These are phyloP conservation scores for Alternaria burnsii DNA, from an alignment of 2,329 filamentous ascomycete genomes.

Conservation along the genomic window DNA sequence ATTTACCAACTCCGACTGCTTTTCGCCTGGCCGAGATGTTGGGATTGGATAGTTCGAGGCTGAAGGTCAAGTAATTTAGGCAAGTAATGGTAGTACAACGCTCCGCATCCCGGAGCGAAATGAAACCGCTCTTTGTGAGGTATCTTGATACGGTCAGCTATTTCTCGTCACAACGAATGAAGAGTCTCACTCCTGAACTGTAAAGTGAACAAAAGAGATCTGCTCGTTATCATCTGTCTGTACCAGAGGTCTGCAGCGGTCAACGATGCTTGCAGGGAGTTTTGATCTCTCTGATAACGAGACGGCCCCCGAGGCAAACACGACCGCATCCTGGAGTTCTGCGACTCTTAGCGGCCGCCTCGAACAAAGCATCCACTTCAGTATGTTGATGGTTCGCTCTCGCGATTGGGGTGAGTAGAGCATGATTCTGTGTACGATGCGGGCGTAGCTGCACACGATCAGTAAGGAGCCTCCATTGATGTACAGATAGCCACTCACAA, in stretches of 20 bases:
- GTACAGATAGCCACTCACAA: background rate
- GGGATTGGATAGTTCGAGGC: background rate
- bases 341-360: background rate
- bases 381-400: background rate
- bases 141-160: background rate
- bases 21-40: background rate
- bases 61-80: background rate
- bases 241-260: background rate
- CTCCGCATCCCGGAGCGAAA: background rate
- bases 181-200: background rate
- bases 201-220: background rate
- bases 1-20: background rate
- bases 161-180: accelerated
- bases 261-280: background rate
- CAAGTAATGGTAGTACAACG: background rate
- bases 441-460: background rate
- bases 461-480: background rate
- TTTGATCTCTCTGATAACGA: background rate
- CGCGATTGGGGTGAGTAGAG: background rate
- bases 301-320: background rate
- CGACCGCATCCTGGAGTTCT: background rate
- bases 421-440: background rate
- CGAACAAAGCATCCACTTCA: conserved; percentile 6
- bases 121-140: background rate
- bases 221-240: background rate